Base-by-base conservation (phyloP, 495 filamentous ascomycete species). In the Cercophora scortea region DNA sequence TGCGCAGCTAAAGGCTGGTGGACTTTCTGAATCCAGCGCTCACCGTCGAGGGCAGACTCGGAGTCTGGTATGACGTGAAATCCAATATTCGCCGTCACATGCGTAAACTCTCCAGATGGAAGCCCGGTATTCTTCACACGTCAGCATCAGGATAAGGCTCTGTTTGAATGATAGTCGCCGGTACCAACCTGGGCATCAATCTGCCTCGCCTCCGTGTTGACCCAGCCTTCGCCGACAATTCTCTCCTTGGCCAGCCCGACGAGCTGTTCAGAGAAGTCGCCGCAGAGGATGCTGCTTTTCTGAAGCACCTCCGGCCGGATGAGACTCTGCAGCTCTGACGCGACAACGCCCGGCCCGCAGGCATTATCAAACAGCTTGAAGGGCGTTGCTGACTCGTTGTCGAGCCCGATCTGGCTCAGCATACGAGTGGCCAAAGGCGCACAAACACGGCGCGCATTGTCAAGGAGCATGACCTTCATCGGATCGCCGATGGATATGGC, bases 1-100 rank as follows among this genome's bases (percentile, higher is more conserved):
- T 15, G 15, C 8, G 9, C 15, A 18, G 13, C 6, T 8, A 19
- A 7, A 19, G 10, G 34, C 1, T 41, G n/a, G 2, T 3, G 9
- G n/a, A 40, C 60, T 47, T 59, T 25, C 25, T 25, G 25, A 25
- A 25, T 25, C 25, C 3, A 2, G 36, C 3, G 9, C 36, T 38
- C 13, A 75, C 71, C 70, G 52, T 62, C 57, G 3, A 71, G 47
- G 1, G 69, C 72, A 1, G 60, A 61, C 32, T 66, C 62, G 8
- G 71, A 70, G 32, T 72, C 61, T 1, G 71, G 68, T 36, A 73
- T 61, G 11, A 73, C 54, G 44, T 75, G 72, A 45, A 72, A 67
- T 3, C 61, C 72, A 45, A 75, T 68, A 45, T 70, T 71, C n/a
- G 69, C 54, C 1, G 67, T 67, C 4, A 72, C 59, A 51, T 75